Conservation (phyloP, 2,329 filamentous ascomycete species). For the Trichophyton verrucosum region DNA sequence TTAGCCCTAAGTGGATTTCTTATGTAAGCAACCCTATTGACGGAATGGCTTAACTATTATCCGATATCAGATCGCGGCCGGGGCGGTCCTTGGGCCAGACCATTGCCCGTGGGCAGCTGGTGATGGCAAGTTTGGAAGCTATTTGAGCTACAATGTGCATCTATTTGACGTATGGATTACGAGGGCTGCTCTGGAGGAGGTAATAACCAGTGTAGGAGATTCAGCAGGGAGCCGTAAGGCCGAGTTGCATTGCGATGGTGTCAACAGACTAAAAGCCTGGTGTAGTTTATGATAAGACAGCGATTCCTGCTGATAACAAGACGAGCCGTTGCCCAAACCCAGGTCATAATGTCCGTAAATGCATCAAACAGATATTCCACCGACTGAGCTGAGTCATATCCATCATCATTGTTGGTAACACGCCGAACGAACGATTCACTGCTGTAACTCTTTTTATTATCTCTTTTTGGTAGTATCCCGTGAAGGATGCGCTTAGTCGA, state of each 20-base stretch:
- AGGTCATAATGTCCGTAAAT: neutral
- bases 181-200: too few species aligned
- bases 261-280: neutral
- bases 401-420: neutral
- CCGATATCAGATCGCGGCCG: neutral
- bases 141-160: neutral
- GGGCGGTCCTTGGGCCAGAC: too few species aligned
- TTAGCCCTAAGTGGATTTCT: slow-evolving; percentile 23
- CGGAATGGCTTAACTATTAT: neutral
- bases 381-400: neutral
- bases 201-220: neutral
- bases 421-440: neutral
- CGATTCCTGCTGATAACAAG: neutral
- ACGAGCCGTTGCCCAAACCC: neutral
- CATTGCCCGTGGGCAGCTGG: neutral
- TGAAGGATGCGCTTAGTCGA: slow-evolving; percentile 40
- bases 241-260: neutral
- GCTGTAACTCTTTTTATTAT: neutral
- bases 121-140: neutral
- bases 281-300: neutral
- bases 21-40: slow-evolving; percentile 6
- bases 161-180: too few species aligned
- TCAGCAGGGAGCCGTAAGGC: neutral
- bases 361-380: neutral
- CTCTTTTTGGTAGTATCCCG: neutral